These are phyloP conservation scores for Vitis rupestris DNA, from an alignment of 164 flowering plant species.

Conservation along the genomic window DNA sequence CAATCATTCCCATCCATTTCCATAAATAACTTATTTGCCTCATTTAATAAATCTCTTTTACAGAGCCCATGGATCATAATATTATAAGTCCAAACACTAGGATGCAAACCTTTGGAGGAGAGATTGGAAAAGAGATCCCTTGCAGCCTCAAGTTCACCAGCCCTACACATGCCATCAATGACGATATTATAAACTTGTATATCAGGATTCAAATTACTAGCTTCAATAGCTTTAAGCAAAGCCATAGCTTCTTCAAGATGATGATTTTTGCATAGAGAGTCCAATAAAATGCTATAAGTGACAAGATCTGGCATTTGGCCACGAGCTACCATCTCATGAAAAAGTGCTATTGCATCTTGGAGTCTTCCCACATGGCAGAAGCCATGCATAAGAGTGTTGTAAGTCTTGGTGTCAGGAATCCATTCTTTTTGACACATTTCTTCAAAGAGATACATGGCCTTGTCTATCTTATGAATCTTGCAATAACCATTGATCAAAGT, in stretches of 20 bases:
- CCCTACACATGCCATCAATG: constrained; percentile 7
- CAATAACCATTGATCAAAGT: constrained; percentile 13
- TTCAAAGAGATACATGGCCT: constrained; percentile 5
- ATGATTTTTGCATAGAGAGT: constrained; percentile 2
- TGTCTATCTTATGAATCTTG: background rate
- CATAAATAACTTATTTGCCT: constrained; percentile 14
- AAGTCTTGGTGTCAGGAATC: background rate
- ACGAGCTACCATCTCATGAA: background rate
- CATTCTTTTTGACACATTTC: background rate
- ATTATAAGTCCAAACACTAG: constrained; percentile 9
- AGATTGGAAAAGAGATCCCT: constrained; percentile 4
- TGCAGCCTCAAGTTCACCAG: constrained; percentile 2
- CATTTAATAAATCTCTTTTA: constrained; percentile 8
- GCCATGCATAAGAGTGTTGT: constrained; percentile 3
- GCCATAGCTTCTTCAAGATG: background rate
- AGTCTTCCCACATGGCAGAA: constrained; percentile 2
- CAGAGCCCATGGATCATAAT: constrained; percentile 22
- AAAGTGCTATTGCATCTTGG: background rate
- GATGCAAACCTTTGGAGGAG: constrained; percentile 1
- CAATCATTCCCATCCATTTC: constrained; percentile 21
- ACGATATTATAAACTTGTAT: background rate
- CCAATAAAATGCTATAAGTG: constrained; percentile 2
- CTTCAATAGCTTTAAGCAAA: background rate
- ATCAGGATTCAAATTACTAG: background rate
- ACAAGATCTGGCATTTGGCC: constrained; percentile 1